Evolutionary conservation across 1,284 basidiomycete species (phyloP).

Genomic region (Heterobasidion irregulare): DNA sequence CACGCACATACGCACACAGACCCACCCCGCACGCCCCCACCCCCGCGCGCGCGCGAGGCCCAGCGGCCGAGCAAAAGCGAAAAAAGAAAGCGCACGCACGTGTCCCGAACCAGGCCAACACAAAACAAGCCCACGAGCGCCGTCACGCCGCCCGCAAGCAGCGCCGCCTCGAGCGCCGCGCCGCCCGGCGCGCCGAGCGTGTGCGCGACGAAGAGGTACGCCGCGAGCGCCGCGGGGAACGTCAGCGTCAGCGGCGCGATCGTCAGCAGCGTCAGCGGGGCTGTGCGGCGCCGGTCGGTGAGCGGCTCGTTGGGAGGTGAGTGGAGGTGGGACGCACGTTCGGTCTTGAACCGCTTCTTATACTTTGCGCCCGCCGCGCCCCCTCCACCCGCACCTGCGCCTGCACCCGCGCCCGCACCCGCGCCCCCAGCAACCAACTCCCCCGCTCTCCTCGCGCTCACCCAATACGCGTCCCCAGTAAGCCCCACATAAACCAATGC

Average conservation of each 20-base stretch:
- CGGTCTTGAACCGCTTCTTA: constrained; percentile 42
- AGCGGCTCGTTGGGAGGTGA: no score
- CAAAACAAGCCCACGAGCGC: constrained; percentile 80
- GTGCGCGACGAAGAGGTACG: constrained; percentile 86
- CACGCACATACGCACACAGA: no score
- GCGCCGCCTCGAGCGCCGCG: constrained; percentile 68
- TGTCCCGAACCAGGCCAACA: constrained; percentile 74
- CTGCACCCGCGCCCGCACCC: no score
- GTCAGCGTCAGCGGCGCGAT: constrained; percentile 73
- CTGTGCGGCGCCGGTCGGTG: constrained; percentile 25
- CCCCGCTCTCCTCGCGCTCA: constrained; percentile 60
- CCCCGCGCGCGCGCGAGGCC: no score
- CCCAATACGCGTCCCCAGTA: constrained; percentile 80
- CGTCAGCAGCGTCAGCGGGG: constrained; percentile 66
- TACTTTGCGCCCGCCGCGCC: constrained; percentile 24
- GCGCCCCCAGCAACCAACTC: constrained; percentile 39
- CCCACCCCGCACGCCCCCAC: no score
- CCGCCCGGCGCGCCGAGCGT: constrained; percentile 67
- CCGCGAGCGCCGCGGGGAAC: constrained; percentile 73
- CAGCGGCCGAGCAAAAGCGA: no score
- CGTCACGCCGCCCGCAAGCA: constrained; percentile 75
- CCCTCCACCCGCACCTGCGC: no score
- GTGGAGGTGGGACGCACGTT: no score
- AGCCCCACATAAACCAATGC: constrained; percentile 82
- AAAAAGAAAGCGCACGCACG: constrained; percentile 46